phyloP scores from a whole-genome alignment of 805 yeast genomes.

The Kluyveromyces lactis region DNA sequence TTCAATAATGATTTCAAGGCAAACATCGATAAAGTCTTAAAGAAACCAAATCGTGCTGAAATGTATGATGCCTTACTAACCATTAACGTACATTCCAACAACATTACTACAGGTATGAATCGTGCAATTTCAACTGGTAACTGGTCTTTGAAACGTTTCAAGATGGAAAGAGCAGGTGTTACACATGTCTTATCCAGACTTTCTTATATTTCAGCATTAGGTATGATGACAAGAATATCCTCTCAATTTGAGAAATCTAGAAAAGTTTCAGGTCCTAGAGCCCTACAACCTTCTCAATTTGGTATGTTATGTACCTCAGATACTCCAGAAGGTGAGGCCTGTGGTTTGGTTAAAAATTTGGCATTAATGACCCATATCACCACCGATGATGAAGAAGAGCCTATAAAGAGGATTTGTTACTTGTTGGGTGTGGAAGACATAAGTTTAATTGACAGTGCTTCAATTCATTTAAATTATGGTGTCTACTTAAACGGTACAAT shows the following conservation, averaged over 20 bases:
- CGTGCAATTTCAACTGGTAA: constrained; percentile 98
- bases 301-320: constrained; percentile 99
- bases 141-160: constrained; percentile 97
- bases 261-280: constrained; percentile 98
- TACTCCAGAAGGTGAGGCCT: constrained; percentile 99
- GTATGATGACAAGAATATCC: constrained; percentile 99
- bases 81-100: constrained; percentile 84
- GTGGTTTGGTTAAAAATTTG: constrained; percentile 94
- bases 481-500: constrained; percentile 91
- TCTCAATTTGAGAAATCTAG: constrained; percentile 98
- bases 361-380: constrained; percentile 99
- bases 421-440: constrained; percentile 87
- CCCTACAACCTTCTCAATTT: constrained; percentile 96
- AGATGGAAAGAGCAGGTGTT: constrained; percentile 99
- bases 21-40: constrained; percentile 85
- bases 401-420: constrained; percentile 68
- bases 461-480: constrained; percentile 74
- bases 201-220: constrained; percentile 89
- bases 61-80: constrained; percentile 91
- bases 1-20: constrained; percentile 93
- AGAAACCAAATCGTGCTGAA: constrained; percentile 88
- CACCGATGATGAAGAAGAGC: constrained; percentile 94
- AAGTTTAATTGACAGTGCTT: constrained; percentile 69
- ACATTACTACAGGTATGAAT: constrained; percentile 88
- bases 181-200: constrained; percentile 90